phyloP scores from a whole-genome alignment of 345 rosid genomes.

The Reutealis trisperma region DNA sequence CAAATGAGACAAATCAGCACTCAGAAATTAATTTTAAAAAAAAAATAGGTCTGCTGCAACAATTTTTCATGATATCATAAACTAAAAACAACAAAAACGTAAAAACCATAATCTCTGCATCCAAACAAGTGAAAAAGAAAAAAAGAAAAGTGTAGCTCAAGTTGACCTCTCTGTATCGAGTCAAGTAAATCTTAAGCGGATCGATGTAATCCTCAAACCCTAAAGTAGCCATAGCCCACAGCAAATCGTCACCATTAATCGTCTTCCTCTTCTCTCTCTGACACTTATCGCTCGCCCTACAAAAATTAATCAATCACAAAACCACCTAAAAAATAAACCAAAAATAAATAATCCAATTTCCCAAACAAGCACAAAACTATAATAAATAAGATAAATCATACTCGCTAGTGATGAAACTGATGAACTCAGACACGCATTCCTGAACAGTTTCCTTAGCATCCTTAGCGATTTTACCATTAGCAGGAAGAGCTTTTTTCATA shows the following conservation, averaged over 20 bases:
- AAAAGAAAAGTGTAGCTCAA: neutral
- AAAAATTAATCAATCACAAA: constrained; percentile 16
- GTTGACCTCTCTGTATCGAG: constrained; percentile 79
- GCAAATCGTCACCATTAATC: constrained; percentile 91
- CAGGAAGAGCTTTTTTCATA: constrained; percentile 89
- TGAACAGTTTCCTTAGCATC: constrained; percentile 97
- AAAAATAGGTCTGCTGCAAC: neutral
- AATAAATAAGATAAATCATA: constrained; percentile 11
- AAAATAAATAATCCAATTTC: neutral
- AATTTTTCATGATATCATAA: neutral
- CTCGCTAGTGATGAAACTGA: constrained; percentile 99
- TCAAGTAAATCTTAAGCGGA: constrained; percentile 75
- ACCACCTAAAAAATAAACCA: neutral
- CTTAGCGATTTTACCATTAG: constrained; percentile 94
- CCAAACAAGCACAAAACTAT: neutral
- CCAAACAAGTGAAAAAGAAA: neutral
- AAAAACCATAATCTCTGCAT: neutral
- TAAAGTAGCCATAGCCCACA: constrained; percentile 96
- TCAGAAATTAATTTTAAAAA: neutral
- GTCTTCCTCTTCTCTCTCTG: constrained; percentile 99
- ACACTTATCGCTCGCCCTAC: constrained; percentile 96
- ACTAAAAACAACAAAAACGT: neutral
- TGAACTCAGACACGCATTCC: constrained; percentile 96
- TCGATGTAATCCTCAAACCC: constrained; percentile 97
- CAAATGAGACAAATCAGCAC: neutral